phyloP scores from a whole-genome alignment of 129 eudicot species.

The Pseudognaphalium luteoalbum region DNA sequence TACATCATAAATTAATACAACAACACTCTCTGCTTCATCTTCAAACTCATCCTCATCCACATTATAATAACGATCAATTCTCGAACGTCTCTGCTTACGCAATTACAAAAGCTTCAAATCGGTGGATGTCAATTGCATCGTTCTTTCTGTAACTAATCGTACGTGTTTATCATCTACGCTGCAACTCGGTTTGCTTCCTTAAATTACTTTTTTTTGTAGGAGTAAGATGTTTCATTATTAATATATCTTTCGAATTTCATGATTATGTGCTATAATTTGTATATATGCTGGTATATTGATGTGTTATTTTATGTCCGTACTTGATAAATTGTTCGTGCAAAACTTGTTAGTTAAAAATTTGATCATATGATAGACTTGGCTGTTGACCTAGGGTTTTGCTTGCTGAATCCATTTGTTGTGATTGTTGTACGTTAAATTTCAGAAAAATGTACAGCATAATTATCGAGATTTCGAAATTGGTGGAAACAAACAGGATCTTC shows the following conservation, averaged over 20 bases:
- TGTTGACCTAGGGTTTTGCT: neutral
- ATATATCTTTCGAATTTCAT: neutral
- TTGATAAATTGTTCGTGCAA: neutral
- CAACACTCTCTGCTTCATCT: neutral
- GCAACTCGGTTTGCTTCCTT: neutral
- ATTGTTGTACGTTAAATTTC: too few relatives aligned
- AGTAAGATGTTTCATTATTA: neutral
- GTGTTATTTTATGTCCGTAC: neutral
- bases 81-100: neutral
- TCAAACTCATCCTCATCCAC: too few relatives aligned
- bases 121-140: neutral
- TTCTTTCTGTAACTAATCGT: neutral
- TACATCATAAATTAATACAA: neutral
- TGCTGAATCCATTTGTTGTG: too few relatives aligned
- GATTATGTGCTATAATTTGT: neutral
- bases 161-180: neutral
- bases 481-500: neutral
- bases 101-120: neutral
- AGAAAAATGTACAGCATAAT: neutral
- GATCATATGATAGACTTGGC: neutral
- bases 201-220: too few relatives aligned
- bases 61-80: neutral
- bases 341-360: neutral
- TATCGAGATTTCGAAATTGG: neutral
- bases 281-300: neutral